Base-by-base conservation (phyloP, 2,329 filamentous ascomycete genomes). In the Exophiala calicioides region DNA sequence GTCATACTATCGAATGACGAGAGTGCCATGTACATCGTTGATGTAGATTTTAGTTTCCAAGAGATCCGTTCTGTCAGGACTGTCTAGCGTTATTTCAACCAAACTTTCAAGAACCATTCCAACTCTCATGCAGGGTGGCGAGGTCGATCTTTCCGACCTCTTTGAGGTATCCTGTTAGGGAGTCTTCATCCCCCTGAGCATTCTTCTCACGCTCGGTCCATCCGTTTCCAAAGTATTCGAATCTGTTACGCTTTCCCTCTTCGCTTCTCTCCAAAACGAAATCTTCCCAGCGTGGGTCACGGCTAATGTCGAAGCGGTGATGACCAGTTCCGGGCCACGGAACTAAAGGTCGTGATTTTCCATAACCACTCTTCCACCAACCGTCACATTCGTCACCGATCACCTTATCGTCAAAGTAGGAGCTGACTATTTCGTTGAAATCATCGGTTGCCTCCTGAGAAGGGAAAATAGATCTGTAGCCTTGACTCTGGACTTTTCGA, bases 261-360 rank as follows among this genome's bases (percentile, higher is more conserved):
- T 32, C 26, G 29, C 15, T 13, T n/a, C 23, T 34, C 16, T 62
- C 57, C 43, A 67, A 67, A 13, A 61, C 54, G 42, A 58, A 68
- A 44, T 68, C 65, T 34, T 68, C 66, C 65, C 65, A 69, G 3
- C 64, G 59, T 5, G 66, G 66, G 20, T 62, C 49, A 1, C 56
- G 49, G 4, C 66, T 52, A 3, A 56, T 58, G 38, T 65, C 60
- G 52, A 65, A 58, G 2, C 64, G 56, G 44, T 68, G 65, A 18
- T 68, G 58, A 1, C 63, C 36, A 4, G 32, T 43, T n/a, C 44
- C 47, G 6, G 37, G 47, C 43, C 43, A 46, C 4, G 23, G 20
- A 8, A 46, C 24, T 5, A 45, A 8, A 9, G 35, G 18, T n/a
- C 31, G 29, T 6, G 37, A 29, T 21, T 34, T 42, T 2, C 31